phyloP scores from a whole-genome alignment of 495 filamentous ascomycete species.

The Xylaria telfairii region DNA sequence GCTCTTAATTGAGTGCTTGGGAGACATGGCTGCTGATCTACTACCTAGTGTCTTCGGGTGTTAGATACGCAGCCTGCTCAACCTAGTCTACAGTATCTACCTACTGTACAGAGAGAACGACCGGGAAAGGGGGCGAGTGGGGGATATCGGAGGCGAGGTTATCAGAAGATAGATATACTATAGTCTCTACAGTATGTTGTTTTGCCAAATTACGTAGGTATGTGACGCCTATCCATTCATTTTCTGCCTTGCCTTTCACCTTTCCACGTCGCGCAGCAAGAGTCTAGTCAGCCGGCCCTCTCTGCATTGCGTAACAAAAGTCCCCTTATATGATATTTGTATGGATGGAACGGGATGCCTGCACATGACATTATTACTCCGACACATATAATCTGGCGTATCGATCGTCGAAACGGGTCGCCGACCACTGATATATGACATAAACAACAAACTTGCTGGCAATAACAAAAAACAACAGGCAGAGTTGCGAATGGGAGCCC shows the following conservation, averaged over 20 bases:
- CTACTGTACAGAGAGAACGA: conserved; percentile 1
- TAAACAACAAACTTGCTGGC: conserved; percentile 19
- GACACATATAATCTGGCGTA: conserved; percentile 5
- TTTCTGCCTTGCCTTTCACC: neutral
- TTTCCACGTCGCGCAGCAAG: conserved; percentile 14
- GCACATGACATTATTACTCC: neutral
- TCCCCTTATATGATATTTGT: neutral
- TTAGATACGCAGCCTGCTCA: neutral
- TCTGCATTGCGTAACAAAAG: conserved; percentile 14
- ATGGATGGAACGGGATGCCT: neutral
- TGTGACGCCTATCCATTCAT: neutral
- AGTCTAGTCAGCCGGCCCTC: conserved; percentile 14
- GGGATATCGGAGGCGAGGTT: neutral
- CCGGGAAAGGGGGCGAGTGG: neutral
- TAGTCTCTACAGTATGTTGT: neutral
- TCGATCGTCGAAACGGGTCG: neutral
- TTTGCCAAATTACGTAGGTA: too few relatives aligned
- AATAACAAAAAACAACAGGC: conserved; percentile 9
- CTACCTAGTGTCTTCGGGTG: neutral
- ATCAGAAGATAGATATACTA: conserved; percentile 3
- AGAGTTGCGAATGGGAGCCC: conserved; percentile 10
- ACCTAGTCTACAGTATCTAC: neutral
- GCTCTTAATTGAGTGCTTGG: neutral
- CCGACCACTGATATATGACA: conserved; percentile 19
- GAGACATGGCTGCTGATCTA: conserved; percentile 15